Evolutionary conservation across 2,329 filamentous ascomycete genomes (phyloP).

Genomic region (Pleochaeta shiraiana): DNA sequence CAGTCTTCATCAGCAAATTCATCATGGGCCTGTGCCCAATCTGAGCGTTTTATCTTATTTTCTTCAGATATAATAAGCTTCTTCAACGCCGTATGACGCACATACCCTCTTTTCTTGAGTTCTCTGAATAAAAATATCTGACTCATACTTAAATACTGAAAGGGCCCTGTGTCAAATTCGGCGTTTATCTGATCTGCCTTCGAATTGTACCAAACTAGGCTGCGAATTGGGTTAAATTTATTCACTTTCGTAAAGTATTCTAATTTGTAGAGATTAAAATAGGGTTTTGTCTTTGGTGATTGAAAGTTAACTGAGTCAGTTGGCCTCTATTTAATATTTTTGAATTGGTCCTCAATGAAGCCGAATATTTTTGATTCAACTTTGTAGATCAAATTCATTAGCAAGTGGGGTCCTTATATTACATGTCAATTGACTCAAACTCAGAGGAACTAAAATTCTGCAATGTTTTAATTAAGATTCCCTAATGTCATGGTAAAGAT

Average conservation of each 20-base stretch:
- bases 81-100: not conserved
- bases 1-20: not conserved
- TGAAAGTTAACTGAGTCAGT: too few relatives aligned
- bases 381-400: too few relatives aligned
- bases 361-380: too few relatives aligned
- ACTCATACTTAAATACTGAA: not conserved
- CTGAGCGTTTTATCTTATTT: not conserved
- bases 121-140: not conserved
- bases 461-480: too few relatives aligned
- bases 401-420: too few relatives aligned
- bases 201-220: not conserved
- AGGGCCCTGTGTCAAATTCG: not conserved
- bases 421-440: too few relatives aligned
- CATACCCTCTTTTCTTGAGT: not conserved
- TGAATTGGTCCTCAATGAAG: too few relatives aligned
- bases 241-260: conserved; percentile 4
- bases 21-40: not conserved
- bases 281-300: too few relatives aligned
- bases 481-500: too few relatives aligned
- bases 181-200: not conserved
- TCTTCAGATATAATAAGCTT: not conserved
- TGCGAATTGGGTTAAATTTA: not conserved
- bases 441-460: too few relatives aligned
- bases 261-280: too few relatives aligned
- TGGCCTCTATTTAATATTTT: too few relatives aligned